Evolutionary conservation across 768 basidiomycete species (phyloP).

Genomic region (Kwoniella bestiolae): DNA sequence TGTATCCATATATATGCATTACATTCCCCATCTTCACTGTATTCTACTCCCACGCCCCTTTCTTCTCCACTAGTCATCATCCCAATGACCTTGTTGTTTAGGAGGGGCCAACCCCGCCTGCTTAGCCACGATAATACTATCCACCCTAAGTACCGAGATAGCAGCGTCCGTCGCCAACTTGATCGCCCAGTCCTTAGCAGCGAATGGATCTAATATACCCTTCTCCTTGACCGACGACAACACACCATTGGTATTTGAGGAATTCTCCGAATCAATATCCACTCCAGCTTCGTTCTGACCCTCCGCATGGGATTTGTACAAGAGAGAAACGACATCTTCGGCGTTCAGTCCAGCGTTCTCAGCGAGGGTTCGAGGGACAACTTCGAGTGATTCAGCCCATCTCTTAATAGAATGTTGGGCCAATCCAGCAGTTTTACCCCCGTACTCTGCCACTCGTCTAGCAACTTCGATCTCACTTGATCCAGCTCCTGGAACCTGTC

Average conservation of each 20-base stretch:
- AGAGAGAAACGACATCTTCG: constrained; percentile 83
- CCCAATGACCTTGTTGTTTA: constrained; percentile 54
- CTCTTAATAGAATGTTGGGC: constrained; percentile 91
- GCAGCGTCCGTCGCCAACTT: constrained; percentile 57
- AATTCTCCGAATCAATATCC: constrained; percentile 48
- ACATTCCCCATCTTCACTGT: not conserved
- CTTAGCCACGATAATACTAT: constrained; percentile 96
- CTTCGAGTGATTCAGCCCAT: constrained; percentile 86
- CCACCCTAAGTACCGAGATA: constrained; percentile 71
- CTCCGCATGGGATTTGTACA: constrained; percentile 88
- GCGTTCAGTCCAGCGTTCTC: constrained; percentile 92
- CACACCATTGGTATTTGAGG: constrained; percentile 30
- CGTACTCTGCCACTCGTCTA: constrained; percentile 79
- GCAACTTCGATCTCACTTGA: constrained; percentile 94
- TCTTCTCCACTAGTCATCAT: constrained; percentile 45
- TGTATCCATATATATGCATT: constrained; percentile 14
- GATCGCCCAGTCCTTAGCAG: constrained; percentile 72
- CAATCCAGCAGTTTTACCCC: constrained; percentile 83
- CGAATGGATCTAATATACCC: constrained; percentile 84
- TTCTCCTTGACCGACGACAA: constrained; percentile 27
- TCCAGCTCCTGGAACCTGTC: constrained; percentile 91
- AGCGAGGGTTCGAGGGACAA: constrained; percentile 86
- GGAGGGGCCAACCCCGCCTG: constrained; percentile 57
- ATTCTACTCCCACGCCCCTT: not conserved
- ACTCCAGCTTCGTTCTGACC: constrained; percentile 55